These are phyloP conservation scores for Solanum ossicruentum DNA, from an alignment of 257 asterid genomes.

Conservation along the genomic window DNA sequence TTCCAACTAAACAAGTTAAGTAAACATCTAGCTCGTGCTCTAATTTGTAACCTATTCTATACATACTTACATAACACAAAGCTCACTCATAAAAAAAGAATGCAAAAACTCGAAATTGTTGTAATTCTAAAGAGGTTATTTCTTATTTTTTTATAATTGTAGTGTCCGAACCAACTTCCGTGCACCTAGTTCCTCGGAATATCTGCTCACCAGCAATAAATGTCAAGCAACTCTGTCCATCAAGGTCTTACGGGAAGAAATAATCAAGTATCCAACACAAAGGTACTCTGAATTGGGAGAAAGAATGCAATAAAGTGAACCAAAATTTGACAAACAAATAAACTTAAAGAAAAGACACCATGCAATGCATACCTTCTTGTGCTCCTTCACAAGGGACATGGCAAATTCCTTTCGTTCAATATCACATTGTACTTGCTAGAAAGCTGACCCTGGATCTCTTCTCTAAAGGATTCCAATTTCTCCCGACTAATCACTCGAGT, in stretches of 20 bases:
- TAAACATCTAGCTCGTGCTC: background rate
- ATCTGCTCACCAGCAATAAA: too few species aligned
- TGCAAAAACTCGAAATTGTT: background rate
- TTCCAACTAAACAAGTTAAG: background rate
- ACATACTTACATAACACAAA: background rate
- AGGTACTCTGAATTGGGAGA: background rate
- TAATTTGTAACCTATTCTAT: background rate
- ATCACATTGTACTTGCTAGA: constrained; percentile 74
- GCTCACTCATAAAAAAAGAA: background rate
- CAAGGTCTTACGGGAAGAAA: too few species aligned
- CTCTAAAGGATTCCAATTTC: constrained; percentile 68
- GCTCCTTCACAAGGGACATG: constrained; percentile 80
- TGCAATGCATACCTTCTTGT: constrained; percentile 27
- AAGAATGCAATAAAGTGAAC: background rate
- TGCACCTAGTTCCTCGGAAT: too few species aligned
- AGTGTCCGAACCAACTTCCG: too few species aligned
- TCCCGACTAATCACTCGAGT: constrained; percentile 73
- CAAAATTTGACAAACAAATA: background rate
- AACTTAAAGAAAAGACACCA: background rate
- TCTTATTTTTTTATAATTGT: too few species aligned
- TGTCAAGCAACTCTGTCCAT: background rate
- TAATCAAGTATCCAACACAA: background rate
- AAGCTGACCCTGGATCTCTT: constrained; percentile 57
- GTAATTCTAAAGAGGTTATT: background rate
- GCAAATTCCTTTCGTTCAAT: constrained; percentile 73